phyloP scores from a whole-genome alignment of 1,139 yeast genomes.

The Taiozyma sp. region DNA sequence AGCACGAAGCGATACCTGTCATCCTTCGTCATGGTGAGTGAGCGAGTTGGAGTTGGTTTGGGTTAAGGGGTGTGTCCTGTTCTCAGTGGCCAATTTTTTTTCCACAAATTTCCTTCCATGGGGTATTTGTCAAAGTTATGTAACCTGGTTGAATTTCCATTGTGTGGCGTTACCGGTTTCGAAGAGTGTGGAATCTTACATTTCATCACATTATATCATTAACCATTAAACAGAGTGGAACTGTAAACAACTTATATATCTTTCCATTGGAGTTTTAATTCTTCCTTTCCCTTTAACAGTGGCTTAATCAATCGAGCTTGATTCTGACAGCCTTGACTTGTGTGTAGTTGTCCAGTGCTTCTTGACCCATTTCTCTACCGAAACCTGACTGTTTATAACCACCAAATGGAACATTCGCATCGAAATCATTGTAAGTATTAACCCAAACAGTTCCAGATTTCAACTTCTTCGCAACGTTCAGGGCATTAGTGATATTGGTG shows the following conservation, averaged over 20 bases:
- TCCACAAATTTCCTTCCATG: not conserved
- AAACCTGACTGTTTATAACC: conserved; percentile 62
- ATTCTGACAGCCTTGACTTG: conserved; percentile 59
- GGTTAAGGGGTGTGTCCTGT: not conserved
- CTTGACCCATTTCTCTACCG: conserved; percentile 67
- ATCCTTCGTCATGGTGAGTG: not conserved
- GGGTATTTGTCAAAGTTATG: not conserved
- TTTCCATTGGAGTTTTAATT: not conserved
- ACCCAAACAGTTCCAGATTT: conserved; percentile 56
- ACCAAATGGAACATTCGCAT: conserved; percentile 44
- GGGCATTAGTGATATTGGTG: conserved; percentile 37
- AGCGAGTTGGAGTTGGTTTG: not conserved
- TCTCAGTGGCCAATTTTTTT: not conserved
- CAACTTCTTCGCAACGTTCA: conserved; percentile 45
- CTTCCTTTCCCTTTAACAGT: not conserved
- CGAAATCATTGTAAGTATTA: conserved; percentile 57
- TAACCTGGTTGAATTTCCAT: not conserved
- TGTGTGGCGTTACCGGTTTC: not conserved
- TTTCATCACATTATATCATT: too few species aligned
- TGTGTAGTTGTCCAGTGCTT: conserved; percentile 55
- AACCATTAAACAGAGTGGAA: too few species aligned
- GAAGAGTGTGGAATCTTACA: not conserved
- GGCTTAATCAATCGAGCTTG: conserved; percentile 18
- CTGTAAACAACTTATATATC: too few species aligned
- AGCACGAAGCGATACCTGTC: not conserved